phyloP scores from a whole-genome alignment of 257 asterid species.

The Solanum tacnaense region DNA sequence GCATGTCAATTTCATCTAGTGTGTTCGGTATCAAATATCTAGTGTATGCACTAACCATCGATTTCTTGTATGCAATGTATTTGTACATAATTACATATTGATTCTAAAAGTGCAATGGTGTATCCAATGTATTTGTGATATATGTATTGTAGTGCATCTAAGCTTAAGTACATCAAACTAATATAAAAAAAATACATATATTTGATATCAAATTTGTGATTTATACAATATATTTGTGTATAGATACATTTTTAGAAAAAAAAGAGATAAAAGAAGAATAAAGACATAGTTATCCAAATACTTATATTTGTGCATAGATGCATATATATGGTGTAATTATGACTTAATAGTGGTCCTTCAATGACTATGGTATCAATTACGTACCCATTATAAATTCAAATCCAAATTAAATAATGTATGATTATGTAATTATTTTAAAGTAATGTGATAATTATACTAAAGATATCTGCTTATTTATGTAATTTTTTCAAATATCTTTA shows the following conservation, averaged over 20 bases:
- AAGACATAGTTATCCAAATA: background rate
- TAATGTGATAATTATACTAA: background rate
- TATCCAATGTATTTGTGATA: background rate
- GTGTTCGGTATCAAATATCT: background rate
- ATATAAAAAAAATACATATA: no score
- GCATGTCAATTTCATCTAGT: background rate
- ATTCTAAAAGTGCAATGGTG: no score
- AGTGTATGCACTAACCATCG: no score
- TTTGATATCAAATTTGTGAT: background rate
- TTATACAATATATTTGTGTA: background rate
- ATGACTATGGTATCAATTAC: background rate
- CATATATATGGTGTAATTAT: no score
- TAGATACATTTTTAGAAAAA: background rate
- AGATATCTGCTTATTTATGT: background rate
- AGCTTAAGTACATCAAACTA: background rate
- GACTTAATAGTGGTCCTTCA: background rate
- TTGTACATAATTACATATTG: background rate
- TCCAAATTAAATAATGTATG: background rate
- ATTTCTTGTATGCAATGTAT: background rate
- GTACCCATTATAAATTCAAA: background rate
- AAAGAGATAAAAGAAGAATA: no score
- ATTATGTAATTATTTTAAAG: background rate
- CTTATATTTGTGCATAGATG: background rate
- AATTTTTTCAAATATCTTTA: no score
- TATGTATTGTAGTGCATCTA: background rate